Conservation (phyloP, 208 protist genomes). For the Tritrichomonas foetus region DNA sequence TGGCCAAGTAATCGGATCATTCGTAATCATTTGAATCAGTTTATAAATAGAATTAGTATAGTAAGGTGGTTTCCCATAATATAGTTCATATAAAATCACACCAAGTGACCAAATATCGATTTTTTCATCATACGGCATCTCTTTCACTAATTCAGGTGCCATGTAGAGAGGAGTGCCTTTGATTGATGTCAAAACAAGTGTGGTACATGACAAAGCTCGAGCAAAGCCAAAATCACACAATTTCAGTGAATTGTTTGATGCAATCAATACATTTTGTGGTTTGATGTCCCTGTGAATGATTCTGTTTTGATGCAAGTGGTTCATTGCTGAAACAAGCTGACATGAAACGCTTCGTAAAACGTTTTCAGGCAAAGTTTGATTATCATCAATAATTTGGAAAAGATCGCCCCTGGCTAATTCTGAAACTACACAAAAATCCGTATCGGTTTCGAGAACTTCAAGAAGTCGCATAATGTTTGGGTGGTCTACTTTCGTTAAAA, state of each 20-base stretch:
- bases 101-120: conserved; percentile 92
- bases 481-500: conserved; percentile 73
- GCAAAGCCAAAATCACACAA: conserved; percentile 96
- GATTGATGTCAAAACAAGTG: conserved; percentile 82
- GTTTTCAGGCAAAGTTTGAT: conserved; percentile 62
- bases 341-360: conserved; percentile 80
- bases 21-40: conserved; percentile 83
- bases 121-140: conserved; percentile 58
- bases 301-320: conserved; percentile 87
- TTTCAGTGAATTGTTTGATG: conserved; percentile 65
- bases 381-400: conserved; percentile 66
- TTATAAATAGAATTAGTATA: conserved; percentile 86
- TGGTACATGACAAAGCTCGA: conserved; percentile 71
- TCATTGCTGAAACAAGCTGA: conserved; percentile 81
- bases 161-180: conserved; percentile 82
- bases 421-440: conserved; percentile 76
- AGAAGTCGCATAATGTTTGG: conserved; percentile 88
- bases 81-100: conserved; percentile 92
- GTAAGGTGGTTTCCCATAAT: conserved; percentile 85
- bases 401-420: conserved; percentile 63
- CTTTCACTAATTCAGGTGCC: conserved; percentile 78
- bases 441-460: conserved; percentile 86
- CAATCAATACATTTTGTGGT: conserved; percentile 87
- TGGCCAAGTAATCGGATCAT: not conserved
- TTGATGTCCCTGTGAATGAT: conserved; percentile 88